phyloP scores from a whole-genome alignment of 306 rosid species.

The Cucumis melo region DNA sequence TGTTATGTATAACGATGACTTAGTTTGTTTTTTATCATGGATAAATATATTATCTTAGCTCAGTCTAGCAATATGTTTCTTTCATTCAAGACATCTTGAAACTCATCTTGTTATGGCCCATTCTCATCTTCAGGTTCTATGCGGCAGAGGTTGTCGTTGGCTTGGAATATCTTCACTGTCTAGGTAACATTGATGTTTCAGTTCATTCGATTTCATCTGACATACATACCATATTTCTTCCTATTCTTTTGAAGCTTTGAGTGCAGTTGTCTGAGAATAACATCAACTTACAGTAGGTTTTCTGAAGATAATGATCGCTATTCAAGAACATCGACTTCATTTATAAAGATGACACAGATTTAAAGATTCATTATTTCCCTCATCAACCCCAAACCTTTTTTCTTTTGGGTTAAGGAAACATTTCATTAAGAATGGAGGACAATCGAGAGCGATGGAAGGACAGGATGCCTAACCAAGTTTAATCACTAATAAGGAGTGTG shows the following conservation, averaged over 20 bases:
- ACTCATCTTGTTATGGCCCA: background rate
- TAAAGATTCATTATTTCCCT: background rate
- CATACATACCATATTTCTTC: background rate
- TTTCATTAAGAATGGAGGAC: background rate
- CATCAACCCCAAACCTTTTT: background rate
- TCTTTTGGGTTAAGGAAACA: background rate
- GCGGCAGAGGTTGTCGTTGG: constrained; percentile 88
- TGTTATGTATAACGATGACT: background rate
- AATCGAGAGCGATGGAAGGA: background rate
- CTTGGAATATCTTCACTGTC: constrained; percentile 95
- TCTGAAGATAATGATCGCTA: background rate
- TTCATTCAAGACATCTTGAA: background rate
- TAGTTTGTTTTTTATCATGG: background rate
- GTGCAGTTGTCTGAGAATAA: background rate
- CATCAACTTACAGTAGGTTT: background rate
- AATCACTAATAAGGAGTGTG: background rate
- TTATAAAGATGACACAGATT: background rate
- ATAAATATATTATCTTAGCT: background rate
- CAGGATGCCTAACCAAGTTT: background rate
- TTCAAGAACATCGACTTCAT: background rate
- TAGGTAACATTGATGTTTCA: constrained; percentile 39
- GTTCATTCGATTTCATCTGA: background rate
- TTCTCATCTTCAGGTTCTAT: constrained; percentile 57
- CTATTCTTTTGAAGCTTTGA: constrained; percentile 9
- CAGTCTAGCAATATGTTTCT: background rate